Evolutionary conservation across 2,329 filamentous ascomycete genomes (phyloP).

Genomic region (Fusarium ambrosium): DNA sequence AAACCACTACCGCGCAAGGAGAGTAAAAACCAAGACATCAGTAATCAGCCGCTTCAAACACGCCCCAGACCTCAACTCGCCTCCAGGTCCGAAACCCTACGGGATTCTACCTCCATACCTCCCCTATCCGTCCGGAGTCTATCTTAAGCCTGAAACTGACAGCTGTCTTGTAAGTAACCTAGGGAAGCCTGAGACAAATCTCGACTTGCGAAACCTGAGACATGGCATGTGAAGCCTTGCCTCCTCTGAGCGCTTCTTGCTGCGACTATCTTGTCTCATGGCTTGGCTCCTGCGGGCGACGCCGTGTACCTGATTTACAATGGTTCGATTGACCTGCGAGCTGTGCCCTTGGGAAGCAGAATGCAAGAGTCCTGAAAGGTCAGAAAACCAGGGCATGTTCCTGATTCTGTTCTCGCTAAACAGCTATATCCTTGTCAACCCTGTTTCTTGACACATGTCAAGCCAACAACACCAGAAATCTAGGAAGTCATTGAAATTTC

Average conservation of each 20-base stretch:
- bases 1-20: neutral
- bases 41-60: neutral
- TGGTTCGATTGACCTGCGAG: neutral
- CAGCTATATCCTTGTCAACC: neutral
- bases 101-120: neutral
- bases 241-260: neutral
- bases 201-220: neutral
- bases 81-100: neutral
- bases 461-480: neutral
- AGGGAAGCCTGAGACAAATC: neutral
- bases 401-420: neutral
- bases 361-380: neutral
- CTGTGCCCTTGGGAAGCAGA: neutral
- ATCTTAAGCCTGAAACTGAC: neutral
- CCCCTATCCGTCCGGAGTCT: neutral
- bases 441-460: neutral
- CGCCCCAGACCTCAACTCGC: neutral
- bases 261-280: neutral
- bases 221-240: slow-evolving; percentile 6
- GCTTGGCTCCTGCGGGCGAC: neutral
- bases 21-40: neutral
- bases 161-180: neutral
- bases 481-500: neutral
- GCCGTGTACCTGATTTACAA: neutral
- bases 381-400: neutral